phyloP scores from a whole-genome alignment of 768 basidiomycete genomes.

The Leucogyrophana mollusca region DNA sequence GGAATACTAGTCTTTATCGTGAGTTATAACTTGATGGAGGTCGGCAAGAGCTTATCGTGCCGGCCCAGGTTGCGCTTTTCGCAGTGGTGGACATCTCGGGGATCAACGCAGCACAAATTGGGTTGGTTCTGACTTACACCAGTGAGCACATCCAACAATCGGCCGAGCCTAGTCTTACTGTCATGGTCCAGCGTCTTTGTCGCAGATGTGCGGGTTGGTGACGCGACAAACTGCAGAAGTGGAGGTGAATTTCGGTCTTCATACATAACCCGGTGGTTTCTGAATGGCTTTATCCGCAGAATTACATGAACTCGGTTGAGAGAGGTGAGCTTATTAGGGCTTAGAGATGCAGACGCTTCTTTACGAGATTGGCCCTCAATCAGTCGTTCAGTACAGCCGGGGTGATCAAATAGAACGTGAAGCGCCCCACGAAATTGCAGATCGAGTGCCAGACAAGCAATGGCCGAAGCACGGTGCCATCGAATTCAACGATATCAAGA shows the following conservation, averaged over 20 bases:
- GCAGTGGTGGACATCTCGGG: constrained; percentile 53
- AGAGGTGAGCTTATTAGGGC: constrained; percentile 33
- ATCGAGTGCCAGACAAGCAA: constrained; percentile 48
- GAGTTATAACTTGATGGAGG: constrained; percentile 12
- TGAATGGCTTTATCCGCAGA: constrained; percentile 33
- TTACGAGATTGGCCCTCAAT: background rate
- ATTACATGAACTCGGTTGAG: constrained; percentile 68
- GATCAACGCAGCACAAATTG: constrained; percentile 67
- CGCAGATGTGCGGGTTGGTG: constrained; percentile 51
- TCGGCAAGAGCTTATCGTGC: background rate
- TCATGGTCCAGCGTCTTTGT: constrained; percentile 40
- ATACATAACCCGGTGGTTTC: background rate
- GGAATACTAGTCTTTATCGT: constrained; percentile 56
- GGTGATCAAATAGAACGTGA: constrained; percentile 58
- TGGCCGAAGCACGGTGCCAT: constrained; percentile 69
- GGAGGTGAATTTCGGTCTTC: constrained; percentile 39
- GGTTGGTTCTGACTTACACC: constrained; percentile 68
- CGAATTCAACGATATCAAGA: constrained; percentile 55
- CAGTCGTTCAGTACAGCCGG: constrained; percentile 56
- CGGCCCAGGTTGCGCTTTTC: constrained; percentile 58
- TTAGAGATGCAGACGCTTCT: background rate
- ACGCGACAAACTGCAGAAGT: constrained; percentile 65
- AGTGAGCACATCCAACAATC: constrained; percentile 30
- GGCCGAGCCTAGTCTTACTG: constrained; percentile 2
- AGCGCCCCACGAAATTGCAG: constrained; percentile 58